Base-by-base conservation (phyloP, 345 rosid genomes). In the Psidium guajava region DNA sequence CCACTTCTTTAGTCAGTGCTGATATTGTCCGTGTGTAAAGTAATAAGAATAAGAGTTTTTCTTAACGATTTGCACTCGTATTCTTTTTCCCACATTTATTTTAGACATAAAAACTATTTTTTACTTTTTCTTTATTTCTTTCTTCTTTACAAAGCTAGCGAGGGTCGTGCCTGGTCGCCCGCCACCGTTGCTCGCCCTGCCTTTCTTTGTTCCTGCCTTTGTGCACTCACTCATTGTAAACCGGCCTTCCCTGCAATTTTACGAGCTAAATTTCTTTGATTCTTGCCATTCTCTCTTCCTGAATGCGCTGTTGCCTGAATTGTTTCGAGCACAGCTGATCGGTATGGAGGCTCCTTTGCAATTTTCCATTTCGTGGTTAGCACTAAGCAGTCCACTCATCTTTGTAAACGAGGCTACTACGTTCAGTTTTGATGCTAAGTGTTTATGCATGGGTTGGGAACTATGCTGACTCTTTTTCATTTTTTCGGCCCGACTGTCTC, bases 281-380 rank as follows among this genome's bases (percentile, higher is more conserved):
- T 56, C 51, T 80, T 44, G 98, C 56, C 94, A 92, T 91, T 95
- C 94, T 81, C 89, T 95, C 88, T 94, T 64, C 24, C 77, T 64
- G 13, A 64, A 64, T 32, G 44, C 4, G 77, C 8, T 64, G 77
- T 32, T 32, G 36, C 44, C 44, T 32, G 24, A 64, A 64, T 64
- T 32, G 24, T 64, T 64, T 16, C 5, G 12, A 64, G 44, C 44
- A 32, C 77, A 64, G 44, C 6, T 64, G 24, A 64, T 28, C 42
- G 22, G 22, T 28, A 16, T 64, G 44, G 44, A 64, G 44, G 44
- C 22, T 40, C 44, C 44, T 22, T 22, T 64, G 77, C 24, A 64
- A 32, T 36, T 40, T 32, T 64, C 44, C 24, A 24, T 64, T 64
- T 64, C 24, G 24, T 32, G 77, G 44, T 18, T 36, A 28, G 42